Conservation (phyloP, 768 basidiomycete species). For the Naematelia aurantialba region DNA sequence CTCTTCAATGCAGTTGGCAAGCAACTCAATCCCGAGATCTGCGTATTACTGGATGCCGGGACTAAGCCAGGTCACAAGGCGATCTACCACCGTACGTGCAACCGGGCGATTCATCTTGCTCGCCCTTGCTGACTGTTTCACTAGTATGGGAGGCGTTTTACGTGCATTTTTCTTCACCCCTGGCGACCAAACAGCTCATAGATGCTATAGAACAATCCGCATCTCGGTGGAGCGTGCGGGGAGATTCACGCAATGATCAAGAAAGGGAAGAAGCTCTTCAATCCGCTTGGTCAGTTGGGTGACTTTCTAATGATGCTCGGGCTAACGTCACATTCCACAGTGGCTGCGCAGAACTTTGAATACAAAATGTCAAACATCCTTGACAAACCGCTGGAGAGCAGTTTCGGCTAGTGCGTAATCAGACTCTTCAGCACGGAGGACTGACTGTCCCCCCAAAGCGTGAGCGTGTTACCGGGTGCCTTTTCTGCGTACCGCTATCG, state of each 20-base stretch:
- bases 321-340: conserved; percentile 55
- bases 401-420: conserved; percentile 68
- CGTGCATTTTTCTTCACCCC: conserved; percentile 15
- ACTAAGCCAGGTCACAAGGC: conserved; percentile 96
- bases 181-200: background rate
- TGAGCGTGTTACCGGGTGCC: conserved; percentile 90
- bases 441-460: too few relatives aligned
- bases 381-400: conserved; percentile 76
- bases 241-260: conserved; percentile 94
- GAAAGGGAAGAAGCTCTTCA: conserved; percentile 81
- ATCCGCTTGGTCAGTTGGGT: conserved; percentile 55
- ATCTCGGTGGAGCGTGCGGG: conserved; percentile 69
- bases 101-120: conserved; percentile 66
- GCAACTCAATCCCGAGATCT: conserved; percentile 83
- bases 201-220: conserved; percentile 31
- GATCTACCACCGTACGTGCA: conserved; percentile 61
- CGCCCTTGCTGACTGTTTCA: conserved; percentile 15
- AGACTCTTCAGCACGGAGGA: too few relatives aligned
- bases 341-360: conserved; percentile 95
- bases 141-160: conserved; percentile 51
- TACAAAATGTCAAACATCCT: conserved; percentile 98
- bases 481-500: conserved; percentile 95
- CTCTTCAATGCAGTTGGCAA: conserved; percentile 88
- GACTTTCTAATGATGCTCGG: background rate
- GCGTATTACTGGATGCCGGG: conserved; percentile 89